These are phyloP conservation scores for Rosa chinensis DNA, from an alignment of 306 rosid species.

Conservation along the genomic window DNA sequence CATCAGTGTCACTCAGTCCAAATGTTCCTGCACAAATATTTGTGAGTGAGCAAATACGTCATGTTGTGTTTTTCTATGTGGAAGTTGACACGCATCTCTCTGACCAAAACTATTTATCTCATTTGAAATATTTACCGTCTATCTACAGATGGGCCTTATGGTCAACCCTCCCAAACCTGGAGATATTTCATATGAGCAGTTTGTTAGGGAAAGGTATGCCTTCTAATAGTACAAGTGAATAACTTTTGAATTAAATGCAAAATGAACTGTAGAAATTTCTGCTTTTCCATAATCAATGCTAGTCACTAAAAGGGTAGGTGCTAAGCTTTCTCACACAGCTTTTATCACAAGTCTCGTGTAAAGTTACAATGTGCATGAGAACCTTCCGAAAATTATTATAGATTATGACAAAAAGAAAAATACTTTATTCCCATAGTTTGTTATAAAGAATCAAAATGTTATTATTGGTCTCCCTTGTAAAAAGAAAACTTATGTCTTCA, in stretches of 20 bases:
- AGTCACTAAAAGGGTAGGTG: background rate
- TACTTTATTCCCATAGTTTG: background rate
- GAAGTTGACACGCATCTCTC: background rate
- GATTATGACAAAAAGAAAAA: background rate
- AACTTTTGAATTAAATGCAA: background rate
- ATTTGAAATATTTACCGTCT: slow-evolving; percentile 18
- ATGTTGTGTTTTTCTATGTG: slow-evolving; percentile 12
- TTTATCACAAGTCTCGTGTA: slow-evolving; percentile 4
- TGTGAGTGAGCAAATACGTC: slow-evolving; percentile 61
- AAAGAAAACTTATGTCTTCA: background rate
- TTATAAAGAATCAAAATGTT: background rate
- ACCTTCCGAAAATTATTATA: background rate
- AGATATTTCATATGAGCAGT: slow-evolving; percentile 89
- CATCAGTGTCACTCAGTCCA: slow-evolving; percentile 89
- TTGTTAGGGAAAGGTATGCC: slow-evolving; percentile 77
- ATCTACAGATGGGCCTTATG: slow-evolving; percentile 93
- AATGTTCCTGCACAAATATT: slow-evolving; percentile 99
- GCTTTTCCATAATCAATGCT: slow-evolving; percentile 4
- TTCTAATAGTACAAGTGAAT: slow-evolving; percentile 20
- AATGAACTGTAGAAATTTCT: slow-evolving; percentile 3
- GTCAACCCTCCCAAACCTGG: slow-evolving; percentile 92
- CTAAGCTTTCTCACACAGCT: background rate
- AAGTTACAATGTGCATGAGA: background rate
- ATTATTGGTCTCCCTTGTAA: background rate
- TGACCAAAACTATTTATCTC: slow-evolving; percentile 19